Base-by-base conservation (phyloP, 2,329 filamentous ascomycete species). In the Penicillium carneum region DNA sequence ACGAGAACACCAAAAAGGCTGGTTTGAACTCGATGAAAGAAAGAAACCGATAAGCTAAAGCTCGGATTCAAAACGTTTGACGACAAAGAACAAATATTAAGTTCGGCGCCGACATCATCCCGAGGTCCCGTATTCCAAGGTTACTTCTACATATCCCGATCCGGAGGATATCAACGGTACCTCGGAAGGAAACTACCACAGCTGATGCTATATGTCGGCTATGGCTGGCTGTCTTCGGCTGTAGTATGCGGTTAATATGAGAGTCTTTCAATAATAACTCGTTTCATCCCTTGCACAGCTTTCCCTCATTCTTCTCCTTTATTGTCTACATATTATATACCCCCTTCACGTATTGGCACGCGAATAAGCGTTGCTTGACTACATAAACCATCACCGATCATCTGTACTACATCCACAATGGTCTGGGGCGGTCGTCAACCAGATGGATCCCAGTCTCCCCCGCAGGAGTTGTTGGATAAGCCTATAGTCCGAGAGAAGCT, bases 401-500 rank as follows among this genome's bases (percentile, higher is more conserved):
- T 55, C 18, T 20, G 31, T 55, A 55, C 16, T 23, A 20, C 16
- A 41, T 38, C 50, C 62, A 62, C 59, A 39, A 76, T 76, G 72
- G 51, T 75, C 61, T 78, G 76, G 77, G 69, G 71, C 31, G 71
- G 67, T 49, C 67, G 65, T 48, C 41, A 38, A 42, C 68, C 73
- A 31, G 63, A 72, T 41, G 60, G 63, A 9, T 42, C 62, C 6
- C 57, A 46, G 39, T 33, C 56, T 50, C 55, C 55, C 60, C 65
- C 46, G 49, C 67, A 50, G 54, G 65, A 64, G 47, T 50, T 61
- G 53, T 56, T 45, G 57, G 64, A 71, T 45, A 53, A 79, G 65
- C 82, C 79, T 18, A 75, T 83, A n/a, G 76, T 83, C 47, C 77
- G 81, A 58, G 81, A 81, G 69, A 81, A 79, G 63, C 81, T 88